These are phyloP conservation scores for Naganishia vaughanmartiniae DNA, from an alignment of 768 basidiomycete genomes.

Conservation along the genomic window DNA sequence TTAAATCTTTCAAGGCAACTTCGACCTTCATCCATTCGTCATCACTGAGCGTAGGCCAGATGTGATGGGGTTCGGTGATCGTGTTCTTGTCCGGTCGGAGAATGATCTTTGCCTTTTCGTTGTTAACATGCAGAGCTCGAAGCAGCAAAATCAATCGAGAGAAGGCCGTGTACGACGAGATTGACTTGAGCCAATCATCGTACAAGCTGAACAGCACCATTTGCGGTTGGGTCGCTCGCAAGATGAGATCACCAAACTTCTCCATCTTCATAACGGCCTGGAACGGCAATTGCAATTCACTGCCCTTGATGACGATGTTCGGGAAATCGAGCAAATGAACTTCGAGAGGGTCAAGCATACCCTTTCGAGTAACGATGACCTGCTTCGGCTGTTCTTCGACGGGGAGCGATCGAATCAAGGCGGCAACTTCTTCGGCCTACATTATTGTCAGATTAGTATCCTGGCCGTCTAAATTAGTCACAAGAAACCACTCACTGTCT, in stretches of 20 bases:
- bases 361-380: slow-evolving; percentile 98
- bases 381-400: slow-evolving; percentile 99
- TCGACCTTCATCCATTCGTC: slow-evolving; percentile 99
- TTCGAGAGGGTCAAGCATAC: slow-evolving; percentile 91
- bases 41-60: slow-evolving; percentile 76
- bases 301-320: slow-evolving; percentile 99
- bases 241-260: slow-evolving; percentile 96
- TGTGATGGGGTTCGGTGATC: slow-evolving; percentile 94
- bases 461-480: not conserved
- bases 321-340: slow-evolving; percentile 99
- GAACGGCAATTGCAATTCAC: slow-evolving; percentile 96
- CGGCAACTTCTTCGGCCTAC: slow-evolving; percentile 94
- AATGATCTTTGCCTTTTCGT: slow-evolving; percentile 98
- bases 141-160: slow-evolving; percentile 94
- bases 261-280: slow-evolving; percentile 99
- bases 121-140: slow-evolving; percentile 96
- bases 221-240: slow-evolving; percentile 95
- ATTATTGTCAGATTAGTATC: slow-evolving; percentile 54
- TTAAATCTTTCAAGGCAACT: slow-evolving; percentile 96
- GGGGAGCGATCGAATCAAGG: slow-evolving; percentile 92
- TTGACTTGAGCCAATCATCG: slow-evolving; percentile 98
- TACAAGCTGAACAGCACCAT: slow-evolving; percentile 99
- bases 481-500: slow-evolving; percentile 49
- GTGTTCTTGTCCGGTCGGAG: slow-evolving; percentile 95
- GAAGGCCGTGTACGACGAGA: slow-evolving; percentile 98